Evolutionary conservation across 305 asterid species (phyloP), one percentile per base, ranked within the genome.

Genomic region (Fraxinus angustifolia): DNA sequence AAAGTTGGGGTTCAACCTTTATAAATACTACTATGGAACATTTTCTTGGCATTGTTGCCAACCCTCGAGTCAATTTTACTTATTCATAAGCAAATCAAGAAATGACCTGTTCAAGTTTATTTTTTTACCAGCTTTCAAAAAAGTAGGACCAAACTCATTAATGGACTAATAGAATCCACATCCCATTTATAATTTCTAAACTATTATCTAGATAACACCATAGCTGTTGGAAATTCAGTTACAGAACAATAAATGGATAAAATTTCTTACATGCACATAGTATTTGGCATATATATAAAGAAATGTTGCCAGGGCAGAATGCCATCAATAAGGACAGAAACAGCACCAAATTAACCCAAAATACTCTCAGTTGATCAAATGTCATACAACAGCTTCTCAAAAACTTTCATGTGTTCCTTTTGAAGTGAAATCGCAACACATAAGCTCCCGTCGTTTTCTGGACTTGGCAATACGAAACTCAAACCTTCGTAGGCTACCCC

Each of bases 401-500:
- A 94, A 73, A 91, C 83, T 82, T 94, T 93, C 97, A 94, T 94
- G 72, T 93, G 98, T 78, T 89, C 95, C 0, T 82, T 58, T 83
- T 92, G 98, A 40, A 94, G 82, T 0, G 97, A 92, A 19, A 94
- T 91, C 0, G 93, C 98, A 2, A 94, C 92, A 0, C 96, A 94
- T 53, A 92, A 79, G 89, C 96, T 92, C 23, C 96, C 97, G 40
- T 94, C 97, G 12, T 88, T 88, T 11, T 72, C 80, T 0, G 97
- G 85, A 80, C 97, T 94, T 0, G 97, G 98, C 88, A 94, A 82
- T 31, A 92, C 87, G 26, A 94, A 94, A 81, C 98, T 93, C 70
- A 93, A 75, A 0, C 98, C 98, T 86, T 94, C 98, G 16, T 85
- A 93, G 0, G 98, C 96, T 8, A 92, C 92, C 45, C 97, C 98